phyloP scores from a whole-genome alignment of 2,329 filamentous ascomycete species.

The Sarocladiaceae sp. region DNA sequence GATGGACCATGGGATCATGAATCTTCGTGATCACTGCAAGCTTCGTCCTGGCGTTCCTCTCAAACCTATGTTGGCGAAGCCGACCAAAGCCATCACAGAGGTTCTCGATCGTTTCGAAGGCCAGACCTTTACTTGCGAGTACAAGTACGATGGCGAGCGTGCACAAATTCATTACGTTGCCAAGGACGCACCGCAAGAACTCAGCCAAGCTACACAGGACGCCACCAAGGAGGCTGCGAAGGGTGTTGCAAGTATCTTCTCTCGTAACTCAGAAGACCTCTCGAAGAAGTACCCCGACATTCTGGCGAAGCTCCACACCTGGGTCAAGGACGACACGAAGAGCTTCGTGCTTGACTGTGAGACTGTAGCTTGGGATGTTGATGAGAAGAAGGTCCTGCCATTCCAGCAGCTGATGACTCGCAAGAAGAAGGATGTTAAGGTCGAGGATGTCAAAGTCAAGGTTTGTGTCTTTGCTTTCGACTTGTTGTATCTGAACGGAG shows the following conservation, averaged over 20 bases:
- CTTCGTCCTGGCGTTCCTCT: slow-evolving; percentile 89
- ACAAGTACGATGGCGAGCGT: slow-evolving; percentile 97
- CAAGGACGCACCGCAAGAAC: slow-evolving; percentile 68
- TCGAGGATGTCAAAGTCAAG: slow-evolving; percentile 92
- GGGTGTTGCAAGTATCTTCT: slow-evolving; percentile 91
- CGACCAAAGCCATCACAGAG: slow-evolving; percentile 96
- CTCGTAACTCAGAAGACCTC: slow-evolving; percentile 92
- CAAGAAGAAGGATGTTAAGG: slow-evolving; percentile 94
- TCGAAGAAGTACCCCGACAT: slow-evolving; percentile 98
- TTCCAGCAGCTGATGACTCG: slow-evolving; percentile 98
- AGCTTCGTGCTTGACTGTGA: slow-evolving; percentile 99
- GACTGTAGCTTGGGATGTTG: slow-evolving; percentile 94
- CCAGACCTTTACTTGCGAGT: slow-evolving; percentile 95
- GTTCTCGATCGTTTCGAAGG: slow-evolving; percentile 94
- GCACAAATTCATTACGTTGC: slow-evolving; percentile 98
- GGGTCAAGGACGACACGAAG: slow-evolving; percentile 86
- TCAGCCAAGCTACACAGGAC: slow-evolving; percentile 55
- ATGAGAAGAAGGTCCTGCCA: slow-evolving; percentile 90
- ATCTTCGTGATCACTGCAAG: slow-evolving; percentile 80
- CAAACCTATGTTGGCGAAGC: slow-evolving; percentile 98
- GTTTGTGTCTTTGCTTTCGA: slow-evolving; percentile 98
- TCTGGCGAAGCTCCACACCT: slow-evolving; percentile 77
- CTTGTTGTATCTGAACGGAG: slow-evolving; percentile 86
- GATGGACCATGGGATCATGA: slow-evolving; percentile 78
- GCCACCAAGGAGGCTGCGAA: slow-evolving; percentile 62